phyloP scores from a whole-genome alignment of 2,329 filamentous ascomycete species.

The Fusarium abutilonis region DNA sequence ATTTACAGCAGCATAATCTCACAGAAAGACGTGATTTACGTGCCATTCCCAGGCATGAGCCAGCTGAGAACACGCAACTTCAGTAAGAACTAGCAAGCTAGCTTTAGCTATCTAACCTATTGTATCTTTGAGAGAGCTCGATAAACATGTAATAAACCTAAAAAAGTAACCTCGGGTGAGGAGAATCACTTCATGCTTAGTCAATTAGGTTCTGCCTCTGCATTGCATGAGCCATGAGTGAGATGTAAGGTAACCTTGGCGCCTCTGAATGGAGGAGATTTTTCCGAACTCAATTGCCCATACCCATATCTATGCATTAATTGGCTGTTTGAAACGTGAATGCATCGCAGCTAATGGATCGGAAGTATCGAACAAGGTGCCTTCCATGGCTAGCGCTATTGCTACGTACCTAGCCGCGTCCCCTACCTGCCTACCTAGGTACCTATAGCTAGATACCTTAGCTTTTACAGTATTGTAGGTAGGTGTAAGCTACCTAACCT shows the following conservation, averaged over 20 bases:
- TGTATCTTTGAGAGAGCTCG: too few species aligned
- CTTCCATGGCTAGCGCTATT: conserved; percentile 32
- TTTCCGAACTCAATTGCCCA: conserved; percentile 28
- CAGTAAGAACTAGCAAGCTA: too few species aligned
- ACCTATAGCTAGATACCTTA: too few species aligned
- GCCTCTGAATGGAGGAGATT: conserved; percentile 14
- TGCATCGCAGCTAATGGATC: conserved; percentile 36
- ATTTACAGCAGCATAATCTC: conserved; percentile 30
- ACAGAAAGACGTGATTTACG: conserved; percentile 29
- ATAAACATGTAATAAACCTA: conserved; percentile 16
- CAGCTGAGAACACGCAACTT: conserved; percentile 3
- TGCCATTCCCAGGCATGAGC: conserved; percentile 25
- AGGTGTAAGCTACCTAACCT: conserved; percentile 4
- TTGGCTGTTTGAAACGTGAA: conserved; percentile 35
- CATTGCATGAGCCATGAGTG: conserved; percentile 11
- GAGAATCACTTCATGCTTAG: background rate
- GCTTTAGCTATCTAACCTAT: too few species aligned
- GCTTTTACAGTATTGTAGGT: too few species aligned
- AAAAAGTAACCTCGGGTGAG: conserved; percentile 5
- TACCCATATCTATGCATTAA: background rate
- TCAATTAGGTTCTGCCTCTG: conserved; percentile 2
- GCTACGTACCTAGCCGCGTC: background rate
- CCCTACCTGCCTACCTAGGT: too few species aligned
- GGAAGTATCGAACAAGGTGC: conserved; percentile 33
- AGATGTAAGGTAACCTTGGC: conserved; percentile 32